These are phyloP conservation scores for Sungouiella thailandica DNA, from an alignment of 805 yeast species.

Conservation along the genomic window DNA sequence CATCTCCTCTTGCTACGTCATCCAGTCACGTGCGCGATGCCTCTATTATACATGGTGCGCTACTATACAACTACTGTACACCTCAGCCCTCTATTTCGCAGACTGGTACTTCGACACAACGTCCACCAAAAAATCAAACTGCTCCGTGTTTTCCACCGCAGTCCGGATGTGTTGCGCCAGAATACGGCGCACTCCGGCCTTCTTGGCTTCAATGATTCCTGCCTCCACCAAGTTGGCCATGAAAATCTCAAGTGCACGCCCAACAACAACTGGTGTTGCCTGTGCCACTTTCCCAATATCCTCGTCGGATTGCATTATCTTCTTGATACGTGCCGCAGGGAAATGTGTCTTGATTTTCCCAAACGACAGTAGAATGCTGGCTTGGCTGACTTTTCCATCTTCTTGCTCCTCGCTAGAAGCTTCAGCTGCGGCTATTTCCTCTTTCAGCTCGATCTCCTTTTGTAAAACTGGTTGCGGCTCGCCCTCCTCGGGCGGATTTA, in stretches of 20 bases:
- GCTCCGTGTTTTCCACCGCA: conserved; percentile 82
- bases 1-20: no score
- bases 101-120: conserved; percentile 59
- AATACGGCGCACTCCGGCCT: conserved; percentile 72
- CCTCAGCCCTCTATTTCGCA: conserved; percentile 17
- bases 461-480: conserved; percentile 11
- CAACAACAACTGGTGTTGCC: conserved; percentile 97
- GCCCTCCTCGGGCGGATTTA: conserved; percentile 22
- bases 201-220: conserved; percentile 70
- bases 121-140: conserved; percentile 88
- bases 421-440: conserved; percentile 2
- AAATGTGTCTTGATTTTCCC: conserved; percentile 71
- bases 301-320: conserved; percentile 96
- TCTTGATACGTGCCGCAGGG: conserved; percentile 91
- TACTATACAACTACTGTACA: conserved; percentile 16
- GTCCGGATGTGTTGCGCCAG: conserved; percentile 76
- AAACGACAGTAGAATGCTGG: conserved; percentile 31
- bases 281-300: conserved; percentile 98
- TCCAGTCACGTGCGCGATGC: no score
- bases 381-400: conserved; percentile 22
- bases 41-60: no score
- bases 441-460: conserved; percentile 4
- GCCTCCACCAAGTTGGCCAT: conserved; percentile 86
- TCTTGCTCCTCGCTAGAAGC: conserved; percentile 1
- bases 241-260: conserved; percentile 89